These are phyloP conservation scores for Pleurotus giganteus DNA, from an alignment of 768 basidiomycete species.

Conservation along the genomic window DNA sequence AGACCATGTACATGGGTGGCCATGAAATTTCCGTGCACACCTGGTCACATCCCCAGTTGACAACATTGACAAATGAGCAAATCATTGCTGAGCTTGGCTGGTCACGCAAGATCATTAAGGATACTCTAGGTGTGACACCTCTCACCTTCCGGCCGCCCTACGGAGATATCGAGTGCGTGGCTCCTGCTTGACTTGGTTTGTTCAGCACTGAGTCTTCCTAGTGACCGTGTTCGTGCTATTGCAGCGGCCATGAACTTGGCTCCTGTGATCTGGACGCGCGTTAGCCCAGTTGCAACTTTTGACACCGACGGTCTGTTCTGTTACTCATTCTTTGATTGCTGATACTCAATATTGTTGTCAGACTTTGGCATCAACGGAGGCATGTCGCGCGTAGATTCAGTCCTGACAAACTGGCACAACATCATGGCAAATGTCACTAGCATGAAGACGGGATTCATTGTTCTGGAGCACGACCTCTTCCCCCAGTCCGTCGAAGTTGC, in stretches of 20 bases:
- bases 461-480: slow-evolving; percentile 84
- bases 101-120: slow-evolving; percentile 81
- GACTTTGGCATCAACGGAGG: slow-evolving; percentile 83
- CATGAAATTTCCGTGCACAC: slow-evolving; percentile 74
- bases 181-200: not conserved
- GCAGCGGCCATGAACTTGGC: slow-evolving; percentile 75
- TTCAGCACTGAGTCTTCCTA: slow-evolving; percentile 24
- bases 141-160: slow-evolving; percentile 79
- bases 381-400: slow-evolving; percentile 49
- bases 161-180: slow-evolving; percentile 64
- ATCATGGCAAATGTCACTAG: slow-evolving; percentile 62
- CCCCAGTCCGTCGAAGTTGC: slow-evolving; percentile 82
- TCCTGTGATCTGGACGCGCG: slow-evolving; percentile 84
- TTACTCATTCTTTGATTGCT: not conserved
- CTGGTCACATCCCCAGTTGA: slow-evolving; percentile 71
- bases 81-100: slow-evolving; percentile 88
- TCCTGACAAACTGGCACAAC: slow-evolving; percentile 65
- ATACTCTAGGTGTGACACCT: slow-evolving; percentile 76
- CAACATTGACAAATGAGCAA: slow-evolving; percentile 72
- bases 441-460: slow-evolving; percentile 75
- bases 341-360: slow-evolving; percentile 17
- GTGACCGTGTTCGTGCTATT: slow-evolving; percentile 85
- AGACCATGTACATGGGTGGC: slow-evolving; percentile 69
- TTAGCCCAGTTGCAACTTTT: slow-evolving; percentile 57
- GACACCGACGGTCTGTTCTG: slow-evolving; percentile 57